Evolutionary conservation across 495 filamentous ascomycete genomes (phyloP), one percentile per base, ranked within the genome.

Genomic region (Achaetomiella virescens): DNA sequence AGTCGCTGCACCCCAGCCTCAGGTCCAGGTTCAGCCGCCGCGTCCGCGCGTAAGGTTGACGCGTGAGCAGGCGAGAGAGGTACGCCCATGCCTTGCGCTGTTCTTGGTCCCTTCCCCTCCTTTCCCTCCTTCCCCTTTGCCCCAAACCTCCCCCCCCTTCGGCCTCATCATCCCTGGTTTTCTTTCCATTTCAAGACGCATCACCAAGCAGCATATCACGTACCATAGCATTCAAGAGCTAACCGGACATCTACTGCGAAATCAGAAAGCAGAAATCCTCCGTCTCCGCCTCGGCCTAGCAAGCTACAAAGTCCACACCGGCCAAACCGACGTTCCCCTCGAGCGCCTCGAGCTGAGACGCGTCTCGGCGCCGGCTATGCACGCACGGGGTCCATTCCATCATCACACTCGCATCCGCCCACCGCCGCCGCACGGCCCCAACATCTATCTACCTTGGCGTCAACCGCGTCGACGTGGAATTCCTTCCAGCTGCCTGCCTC

Each of bases 271-370:
- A 42, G 71, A 76, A 59, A 75, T 66, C 54, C 59, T 81, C 42
- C 74, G 75, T n/a, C 61, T 79, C 2, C 72, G 78, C 22, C 69
- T 81, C 20, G 64, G 74, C 1, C 67, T 81, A 3, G 78, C 78
- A 6, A 72, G 62, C 52, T 81, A 81, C 66, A 81, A 80, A 60
- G 71, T 81, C 21, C 70, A 67, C 6, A 81, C 78, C 1, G 73
- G 74, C 40, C 78, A 80, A 61, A 72, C 71, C 7, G 69, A 78
- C 50, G 66, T 78, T 11, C 75, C 78, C 10, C 67, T 81, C 17
- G 75, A 75, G 11, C 61, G 61, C 18, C 64, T 78, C 18, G 61
- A 74, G 42, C 43, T 58, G 50, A 62, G 61, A 37, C 64, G 1
- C 20, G 69, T 20, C 59, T 58, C 20, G 50, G 50, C 40, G 15